Conservation (phyloP, 495 filamentous ascomycete species). For the Penicillium daleae region DNA sequence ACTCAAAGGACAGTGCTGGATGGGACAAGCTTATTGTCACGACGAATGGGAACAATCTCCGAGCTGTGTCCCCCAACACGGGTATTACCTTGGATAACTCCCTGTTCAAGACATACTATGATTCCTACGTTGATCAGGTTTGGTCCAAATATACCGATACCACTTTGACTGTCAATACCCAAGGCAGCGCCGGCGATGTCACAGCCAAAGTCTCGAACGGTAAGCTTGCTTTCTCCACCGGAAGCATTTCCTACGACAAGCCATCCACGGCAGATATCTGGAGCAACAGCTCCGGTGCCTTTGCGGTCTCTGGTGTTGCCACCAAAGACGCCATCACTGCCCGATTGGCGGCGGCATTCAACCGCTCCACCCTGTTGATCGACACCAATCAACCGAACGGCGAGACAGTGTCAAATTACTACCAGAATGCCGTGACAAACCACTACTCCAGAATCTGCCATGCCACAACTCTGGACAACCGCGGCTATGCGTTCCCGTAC, state of each 20-base stretch:
- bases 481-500: constrained; percentile 79
- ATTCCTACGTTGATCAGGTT: constrained; percentile 64
- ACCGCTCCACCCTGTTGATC: constrained; percentile 63
- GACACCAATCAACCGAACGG: constrained; percentile 54
- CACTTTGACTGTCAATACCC: constrained; percentile 65
- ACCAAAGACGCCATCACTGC: constrained; percentile 61
- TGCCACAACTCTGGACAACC: constrained; percentile 59
- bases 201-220: constrained; percentile 54
- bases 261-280: constrained; percentile 70
- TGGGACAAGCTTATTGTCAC: constrained; percentile 67
- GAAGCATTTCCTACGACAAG: constrained; percentile 54
- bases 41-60: constrained; percentile 54
- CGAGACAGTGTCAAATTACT: constrained; percentile 53
- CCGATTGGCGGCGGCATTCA: constrained; percentile 68
- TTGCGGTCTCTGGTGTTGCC: constrained; percentile 53
- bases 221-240: constrained; percentile 52
- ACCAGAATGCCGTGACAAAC: constrained; percentile 62
- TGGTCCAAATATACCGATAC: constrained; percentile 60
- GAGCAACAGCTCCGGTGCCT: constrained; percentile 71
- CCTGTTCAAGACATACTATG: constrained; percentile 65
- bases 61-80: constrained; percentile 69
- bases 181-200: constrained; percentile 55
- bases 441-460: constrained; percentile 74
- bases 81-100: constrained; percentile 58
- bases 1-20: constrained; percentile 55